Base-by-base conservation (phyloP, 1,139 yeast species). In the Debaryomyces robertsiae region DNA sequence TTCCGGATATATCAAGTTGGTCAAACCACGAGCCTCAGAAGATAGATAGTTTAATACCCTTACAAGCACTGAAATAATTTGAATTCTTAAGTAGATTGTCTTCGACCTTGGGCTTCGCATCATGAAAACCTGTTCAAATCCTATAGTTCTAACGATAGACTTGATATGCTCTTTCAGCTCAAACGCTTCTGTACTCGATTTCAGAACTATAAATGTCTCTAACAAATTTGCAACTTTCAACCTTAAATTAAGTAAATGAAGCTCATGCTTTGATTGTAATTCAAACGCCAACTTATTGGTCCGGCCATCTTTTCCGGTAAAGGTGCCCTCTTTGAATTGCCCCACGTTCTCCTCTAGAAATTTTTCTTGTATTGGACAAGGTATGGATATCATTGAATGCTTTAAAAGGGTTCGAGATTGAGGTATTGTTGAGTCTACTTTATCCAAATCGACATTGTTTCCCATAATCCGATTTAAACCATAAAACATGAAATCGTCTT, bases 381-480 rank as follows among this genome's bases (percentile, higher is more conserved):
- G 75, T 13, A 53, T 51, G 4, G 55, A 45, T 1, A 69, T 54
- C 18, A 63, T 48, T 18, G 58, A 52, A 38, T 58, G 58, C 33
- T 60, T 53, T 18, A 67, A 45, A 15, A 49, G 36, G 39, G 61
- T 62, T 33, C 54, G 56, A 0, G 55, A 50, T 4, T 40, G 36
- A 0, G 76, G 76, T 4, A 70, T 55, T 9, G 64, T 58, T 9
- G 58, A 49, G 39, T 67, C 67, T 25, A 73, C 49, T 36, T 61
- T 63, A 1, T 45, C 44, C 30, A 67, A 61, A 50, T 72, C 79
- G 3, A 47, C 44, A 47, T 78, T 79, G 46, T 77, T 77, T 0
- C 87, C 87, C 24, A 79, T 45, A 2, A 69, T 48, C 46, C 84
- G 54, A 52, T 78, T 81, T 40, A 82, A 59, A 0, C 88, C 85